These are phyloP conservation scores for Neocatenulostroma microsporum DNA, from an alignment of 2,329 filamentous ascomycete species.

Conservation along the genomic window DNA sequence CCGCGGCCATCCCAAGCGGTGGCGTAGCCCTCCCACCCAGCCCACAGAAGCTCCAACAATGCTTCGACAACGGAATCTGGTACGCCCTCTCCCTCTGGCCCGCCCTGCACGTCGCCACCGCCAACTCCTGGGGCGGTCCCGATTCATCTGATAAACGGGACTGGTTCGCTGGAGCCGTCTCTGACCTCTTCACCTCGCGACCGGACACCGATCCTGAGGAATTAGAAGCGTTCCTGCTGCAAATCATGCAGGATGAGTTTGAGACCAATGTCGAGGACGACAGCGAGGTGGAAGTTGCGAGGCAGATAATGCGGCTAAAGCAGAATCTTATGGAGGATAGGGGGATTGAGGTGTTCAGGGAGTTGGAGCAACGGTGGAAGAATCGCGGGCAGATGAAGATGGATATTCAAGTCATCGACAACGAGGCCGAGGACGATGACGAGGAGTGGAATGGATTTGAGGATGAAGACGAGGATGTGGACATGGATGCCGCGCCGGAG, in stretches of 20 bases:
- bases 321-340: constrained; percentile 55
- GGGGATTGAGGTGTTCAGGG: constrained; percentile 75
- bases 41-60: constrained; percentile 22
- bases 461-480: constrained; percentile 45
- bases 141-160: constrained; percentile 81
- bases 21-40: constrained; percentile 14
- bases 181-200: constrained; percentile 61
- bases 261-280: constrained; percentile 89
- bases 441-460: constrained; percentile 44
- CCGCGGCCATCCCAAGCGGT: constrained; percentile 3
- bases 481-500: constrained; percentile 55
- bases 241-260: constrained; percentile 94
- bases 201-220: constrained; percentile 66
- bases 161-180: constrained; percentile 86
- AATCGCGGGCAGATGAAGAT: constrained; percentile 59
- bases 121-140: constrained; percentile 80
- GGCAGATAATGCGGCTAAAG: constrained; percentile 61
- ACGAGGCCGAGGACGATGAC: constrained; percentile 52
- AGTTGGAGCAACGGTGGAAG: constrained; percentile 61
- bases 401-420: constrained; percentile 44
- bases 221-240: constrained; percentile 73
- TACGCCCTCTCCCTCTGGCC: constrained; percentile 82
- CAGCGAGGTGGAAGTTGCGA: constrained; percentile 65
- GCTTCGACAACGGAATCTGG: constrained; percentile 75
- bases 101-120: constrained; percentile 76